phyloP scores from a whole-genome alignment of 306 rosid species.

The Quercus gilva region DNA sequence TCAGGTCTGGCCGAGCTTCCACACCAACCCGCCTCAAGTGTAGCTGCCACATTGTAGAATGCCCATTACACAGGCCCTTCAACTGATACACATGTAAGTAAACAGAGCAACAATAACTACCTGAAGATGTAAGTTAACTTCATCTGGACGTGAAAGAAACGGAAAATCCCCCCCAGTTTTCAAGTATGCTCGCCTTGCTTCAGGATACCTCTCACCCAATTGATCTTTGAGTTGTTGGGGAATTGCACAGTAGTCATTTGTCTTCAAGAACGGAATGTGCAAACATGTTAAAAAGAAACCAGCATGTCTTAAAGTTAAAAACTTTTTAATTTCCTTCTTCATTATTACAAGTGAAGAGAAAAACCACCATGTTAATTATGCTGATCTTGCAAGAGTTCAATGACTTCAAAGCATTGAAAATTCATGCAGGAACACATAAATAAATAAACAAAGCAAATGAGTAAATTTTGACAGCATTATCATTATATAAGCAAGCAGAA shows the following conservation, averaged over 20 bases:
- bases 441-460: neutral
- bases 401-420: neutral
- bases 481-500: neutral
- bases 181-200: constrained; percentile 80
- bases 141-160: constrained; percentile 97
- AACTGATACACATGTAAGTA: neutral
- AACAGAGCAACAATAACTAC: constrained; percentile 31
- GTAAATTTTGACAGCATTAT: neutral
- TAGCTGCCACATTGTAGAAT: constrained; percentile 44
- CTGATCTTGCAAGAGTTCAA: neutral
- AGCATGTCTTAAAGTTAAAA: neutral
- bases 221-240: constrained; percentile 92
- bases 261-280: constrained; percentile 47
- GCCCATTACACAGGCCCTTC: constrained; percentile 12
- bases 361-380: constrained; percentile 6
- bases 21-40: constrained; percentile 97
- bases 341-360: constrained; percentile 10
- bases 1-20: constrained; percentile 76
- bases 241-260: constrained; percentile 93
- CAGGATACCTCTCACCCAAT: constrained; percentile 83
- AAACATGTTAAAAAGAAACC: neutral
- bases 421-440: neutral
- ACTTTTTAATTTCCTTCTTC: constrained; percentile 1
- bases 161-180: constrained; percentile 98
- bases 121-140: constrained; percentile 98